phyloP scores from a whole-genome alignment of 129 eudicot species.

The Centaurea solstitialis region DNA sequence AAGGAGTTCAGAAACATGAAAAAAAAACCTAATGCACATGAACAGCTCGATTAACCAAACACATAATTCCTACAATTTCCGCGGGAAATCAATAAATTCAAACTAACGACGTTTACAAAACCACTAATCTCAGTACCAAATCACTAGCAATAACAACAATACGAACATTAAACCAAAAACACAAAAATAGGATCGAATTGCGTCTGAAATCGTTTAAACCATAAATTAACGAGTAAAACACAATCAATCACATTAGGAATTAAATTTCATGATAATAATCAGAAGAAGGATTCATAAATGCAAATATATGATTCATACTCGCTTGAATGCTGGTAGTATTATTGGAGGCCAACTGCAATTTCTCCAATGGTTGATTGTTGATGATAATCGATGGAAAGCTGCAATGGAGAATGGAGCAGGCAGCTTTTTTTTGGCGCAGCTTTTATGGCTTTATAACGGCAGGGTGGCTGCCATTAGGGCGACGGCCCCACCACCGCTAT shows the following conservation, averaged over 20 bases:
- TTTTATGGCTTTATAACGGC: constrained; percentile 14
- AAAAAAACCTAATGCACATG: neutral
- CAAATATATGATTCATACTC: constrained; percentile 2
- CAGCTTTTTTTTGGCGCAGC: constrained; percentile 27
- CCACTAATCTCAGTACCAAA: neutral
- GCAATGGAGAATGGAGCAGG: neutral
- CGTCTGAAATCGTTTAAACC: neutral
- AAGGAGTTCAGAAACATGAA: neutral
- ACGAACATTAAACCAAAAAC: neutral
- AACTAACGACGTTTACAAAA: neutral
- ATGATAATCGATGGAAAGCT: neutral
- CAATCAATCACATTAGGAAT: constrained; percentile 3
- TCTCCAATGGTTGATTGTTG: too few species aligned
- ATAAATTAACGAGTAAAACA: neutral
- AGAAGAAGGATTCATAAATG: neutral
- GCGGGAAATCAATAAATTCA: constrained; percentile 12
- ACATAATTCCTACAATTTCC: neutral
- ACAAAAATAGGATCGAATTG: neutral
- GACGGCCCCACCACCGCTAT: neutral
- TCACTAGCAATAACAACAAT: neutral
- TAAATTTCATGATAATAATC: neutral
- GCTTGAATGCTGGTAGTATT: neutral
- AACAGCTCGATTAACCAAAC: neutral
- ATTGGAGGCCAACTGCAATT: neutral
- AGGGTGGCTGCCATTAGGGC: constrained; percentile 26